phyloP scores from a whole-genome alignment of 768 basidiomycete species.

The Boletus pseudopeckii region DNA sequence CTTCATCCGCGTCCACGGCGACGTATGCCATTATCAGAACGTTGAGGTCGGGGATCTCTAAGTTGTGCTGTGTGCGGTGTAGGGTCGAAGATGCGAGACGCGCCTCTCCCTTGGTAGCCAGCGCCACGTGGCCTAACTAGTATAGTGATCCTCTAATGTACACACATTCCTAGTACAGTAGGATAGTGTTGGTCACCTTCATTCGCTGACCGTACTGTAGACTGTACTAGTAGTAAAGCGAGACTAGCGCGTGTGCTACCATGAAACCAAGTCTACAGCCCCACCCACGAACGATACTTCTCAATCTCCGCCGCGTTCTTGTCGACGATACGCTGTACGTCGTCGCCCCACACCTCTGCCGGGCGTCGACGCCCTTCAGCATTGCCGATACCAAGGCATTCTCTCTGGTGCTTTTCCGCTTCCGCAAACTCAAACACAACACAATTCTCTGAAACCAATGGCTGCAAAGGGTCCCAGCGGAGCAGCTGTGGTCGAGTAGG shows the following conservation, averaged over 20 bases:
- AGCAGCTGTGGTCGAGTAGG: constrained; percentile 70
- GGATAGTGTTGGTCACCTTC: too few species aligned
- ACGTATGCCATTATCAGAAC: constrained; percentile 59
- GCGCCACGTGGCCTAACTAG: constrained; percentile 2
- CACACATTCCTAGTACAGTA: too few species aligned
- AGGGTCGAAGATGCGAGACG: background rate
- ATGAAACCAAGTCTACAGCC: constrained; percentile 3
- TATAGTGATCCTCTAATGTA: too few species aligned
- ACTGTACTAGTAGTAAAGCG: too few species aligned
- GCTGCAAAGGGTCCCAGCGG: constrained; percentile 71
- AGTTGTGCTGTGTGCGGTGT: background rate
- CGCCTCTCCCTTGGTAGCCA: background rate
- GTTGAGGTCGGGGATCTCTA: background rate
- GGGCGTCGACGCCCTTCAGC: constrained; percentile 30
- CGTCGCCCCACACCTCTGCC: constrained; percentile 67
- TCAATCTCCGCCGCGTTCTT: constrained; percentile 58
- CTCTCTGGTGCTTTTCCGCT: constrained; percentile 59
- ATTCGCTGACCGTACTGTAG: too few species aligned
- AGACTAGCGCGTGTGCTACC: background rate
- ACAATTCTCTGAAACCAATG: constrained; percentile 74
- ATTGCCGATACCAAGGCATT: constrained; percentile 33
- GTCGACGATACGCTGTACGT: constrained; percentile 55
- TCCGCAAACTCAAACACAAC: constrained; percentile 81
- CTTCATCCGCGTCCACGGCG: constrained; percentile 68
- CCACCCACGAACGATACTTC: constrained; percentile 52